Evolutionary conservation across 768 basidiomycete species (phyloP), one percentile per base, ranked within the genome.

Genomic region (Trametes elegans): DNA sequence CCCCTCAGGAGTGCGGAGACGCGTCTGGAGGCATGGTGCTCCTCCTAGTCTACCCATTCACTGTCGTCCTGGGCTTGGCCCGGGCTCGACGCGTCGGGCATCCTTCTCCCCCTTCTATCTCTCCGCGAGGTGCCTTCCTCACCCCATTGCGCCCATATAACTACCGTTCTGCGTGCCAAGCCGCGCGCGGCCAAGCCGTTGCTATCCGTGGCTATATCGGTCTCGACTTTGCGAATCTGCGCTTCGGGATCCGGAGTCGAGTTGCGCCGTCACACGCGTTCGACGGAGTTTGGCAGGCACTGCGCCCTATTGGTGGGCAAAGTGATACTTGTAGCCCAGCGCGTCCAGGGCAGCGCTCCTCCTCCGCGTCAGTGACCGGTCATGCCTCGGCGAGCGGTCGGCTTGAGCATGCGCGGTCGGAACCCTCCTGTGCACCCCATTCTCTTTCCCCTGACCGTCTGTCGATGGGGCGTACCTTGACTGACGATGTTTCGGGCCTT

Each of bases 401-500:
- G 34, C 21, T 24, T 24, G 40, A 19, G 21, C 19, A 23, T 41
- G 18, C 11, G 40, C 40, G 5, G 7, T 23, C 18, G 7, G 40
- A 8, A 44, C 38, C 41, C 35, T 31, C 50, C 44, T 38, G n/a
- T 24, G 18, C 28, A 6, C 47, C 14, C 18, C n/a, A 18, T 32
- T 36, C 21, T 27, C 10, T 24, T 18, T 54, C 27, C 7, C 34
- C 11, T 19, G 13, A 8, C 28, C 3, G 23, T 11, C 11, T 10
- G 19, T 16, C 9, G n/a, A n/a, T n/a, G n/a, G n/a, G 23, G 34
- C 11, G 24, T 23, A 16, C 24, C 3, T 19, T 13, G 9, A 21
- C 62, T 61, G 52, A 49, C 36, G 27, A 60, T 63, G 44, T 51
- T 58, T 28, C 35, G 38, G 23, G 18, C 39, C 47, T 45, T 19